Evolutionary conservation across 352 stramenopile species (phyloP), one percentile per base, ranked within the genome.

Genomic region (Aphanomyces astaci): DNA sequence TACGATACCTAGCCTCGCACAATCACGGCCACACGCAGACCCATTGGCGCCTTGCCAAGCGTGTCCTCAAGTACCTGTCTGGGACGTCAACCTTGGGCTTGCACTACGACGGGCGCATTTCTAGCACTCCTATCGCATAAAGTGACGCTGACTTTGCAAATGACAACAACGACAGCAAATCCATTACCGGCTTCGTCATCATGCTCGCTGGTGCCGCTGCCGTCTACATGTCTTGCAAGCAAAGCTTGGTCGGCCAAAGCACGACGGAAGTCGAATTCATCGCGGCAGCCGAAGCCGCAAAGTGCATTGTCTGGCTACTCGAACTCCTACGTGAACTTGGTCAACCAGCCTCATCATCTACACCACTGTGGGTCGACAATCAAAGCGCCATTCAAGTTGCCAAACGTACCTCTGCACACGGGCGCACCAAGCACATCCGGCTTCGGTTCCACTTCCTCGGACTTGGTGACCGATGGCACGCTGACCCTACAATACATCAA

Each of bases 141-240:
- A 46, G 25, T 59, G 52, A 59, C 22, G 52, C 52, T 24, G 52
- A 59, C 52, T 59, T 30, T 30, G 52, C 25, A 30, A 59, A 59
- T 46, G 31, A 46, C 52, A n/a, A 1, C 25, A 46, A 59, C 52
- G 52, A 49, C 22, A 49, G n/a, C n/a, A n/a, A n/a, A n/a, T n/a
- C n/a, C n/a, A n/a, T n/a, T n/a, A n/a, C n/a, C n/a, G n/a, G n/a
- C n/a, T n/a, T n/a, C n/a, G n/a, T n/a, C n/a, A n/a, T n/a, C n/a
- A n/a, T n/a, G n/a, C n/a, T n/a, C n/a, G n/a, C n/a, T n/a, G n/a
- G n/a, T n/a, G n/a, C n/a, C n/a, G n/a, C n/a, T n/a, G n/a, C n/a
- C n/a, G n/a, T n/a, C n/a, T n/a, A n/a, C n/a, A n/a, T n/a, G n/a
- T n/a, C n/a, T n/a, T n/a, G n/a, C n/a, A n/a, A n/a, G n/a, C n/a